Conservation (phyloP, 495 filamentous ascomycete genomes). For the Neurospora sp. region DNA sequence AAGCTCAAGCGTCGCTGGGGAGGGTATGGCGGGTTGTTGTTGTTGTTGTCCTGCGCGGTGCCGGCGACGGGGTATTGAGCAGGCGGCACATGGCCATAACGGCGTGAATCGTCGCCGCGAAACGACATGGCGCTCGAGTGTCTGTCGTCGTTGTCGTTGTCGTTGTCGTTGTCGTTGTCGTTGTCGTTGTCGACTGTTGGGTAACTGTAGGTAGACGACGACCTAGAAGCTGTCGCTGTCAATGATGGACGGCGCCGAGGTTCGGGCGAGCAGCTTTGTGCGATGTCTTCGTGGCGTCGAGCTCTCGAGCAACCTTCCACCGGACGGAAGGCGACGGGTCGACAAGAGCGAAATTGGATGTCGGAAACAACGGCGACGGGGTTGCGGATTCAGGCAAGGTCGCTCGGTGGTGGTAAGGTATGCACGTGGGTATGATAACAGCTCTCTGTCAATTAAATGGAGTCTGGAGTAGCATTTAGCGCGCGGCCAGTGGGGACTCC, state of each 20-base stretch:
- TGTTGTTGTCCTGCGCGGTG: conserved; percentile 20
- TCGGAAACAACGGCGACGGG: not conserved
- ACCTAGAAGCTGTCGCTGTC: not conserved
- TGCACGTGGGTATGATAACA: not conserved
- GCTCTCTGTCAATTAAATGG: not conserved
- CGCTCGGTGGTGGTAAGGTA: not conserved
- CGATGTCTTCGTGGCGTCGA: not conserved
- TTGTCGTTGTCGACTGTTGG: not conserved
- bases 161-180: not conserved
- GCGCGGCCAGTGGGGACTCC: not conserved
- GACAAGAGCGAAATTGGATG: not conserved
- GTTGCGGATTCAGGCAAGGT: not conserved
- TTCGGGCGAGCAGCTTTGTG: not conserved
- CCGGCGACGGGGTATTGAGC: conserved; percentile 43
- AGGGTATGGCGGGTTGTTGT: conserved; percentile 20
- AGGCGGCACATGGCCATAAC: conserved; percentile 48
- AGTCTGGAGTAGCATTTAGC: not conserved
- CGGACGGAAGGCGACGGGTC: not conserved
- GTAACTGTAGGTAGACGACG: not conserved
- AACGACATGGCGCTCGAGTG: conserved; percentile 40
- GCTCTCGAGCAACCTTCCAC: not conserved
- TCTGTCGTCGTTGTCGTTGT: not conserved
- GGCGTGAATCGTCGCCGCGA: conserved; percentile 42
- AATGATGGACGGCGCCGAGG: not conserved
- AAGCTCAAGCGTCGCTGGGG: conserved; percentile 59